Evolutionary conservation across 768 basidiomycete species (phyloP).

Genomic region (Amanita subjunquillea): DNA sequence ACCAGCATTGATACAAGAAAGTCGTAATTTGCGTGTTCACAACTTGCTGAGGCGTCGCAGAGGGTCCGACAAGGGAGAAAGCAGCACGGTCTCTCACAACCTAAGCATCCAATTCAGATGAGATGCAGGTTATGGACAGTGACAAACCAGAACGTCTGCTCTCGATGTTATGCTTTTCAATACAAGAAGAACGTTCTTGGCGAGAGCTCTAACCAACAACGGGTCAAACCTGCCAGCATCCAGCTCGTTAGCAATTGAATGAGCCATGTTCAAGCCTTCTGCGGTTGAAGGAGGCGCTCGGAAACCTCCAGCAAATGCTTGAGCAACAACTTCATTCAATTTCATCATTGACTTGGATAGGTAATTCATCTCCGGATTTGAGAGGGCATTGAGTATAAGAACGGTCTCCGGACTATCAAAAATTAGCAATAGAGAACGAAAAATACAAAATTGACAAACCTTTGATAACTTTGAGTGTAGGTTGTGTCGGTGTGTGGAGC

Average conservation of each 20-base stretch:
- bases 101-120: constrained; percentile 23
- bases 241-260: constrained; percentile 81
- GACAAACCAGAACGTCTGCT: constrained; percentile 59
- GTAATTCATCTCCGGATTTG: constrained; percentile 82
- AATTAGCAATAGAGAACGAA: not conserved
- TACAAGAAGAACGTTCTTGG: constrained; percentile 57
- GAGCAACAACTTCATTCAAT: constrained; percentile 73
- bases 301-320: constrained; percentile 64
- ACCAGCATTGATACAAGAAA: constrained; percentile 71
- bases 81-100: constrained; percentile 70
- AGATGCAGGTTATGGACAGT: not conserved
- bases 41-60: constrained; percentile 69
- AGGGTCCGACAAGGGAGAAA: constrained; percentile 61
- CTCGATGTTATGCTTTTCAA: constrained; percentile 61
- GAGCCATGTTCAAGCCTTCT: constrained; percentile 71
- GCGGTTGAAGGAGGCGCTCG: constrained; percentile 61
- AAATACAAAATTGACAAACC: constrained; percentile 28
- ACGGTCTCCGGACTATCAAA: constrained; percentile 78
- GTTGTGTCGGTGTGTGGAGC: constrained; percentile 92
- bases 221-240: constrained; percentile 93
- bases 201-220: constrained; percentile 67
- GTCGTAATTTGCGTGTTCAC: constrained; percentile 72
- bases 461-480: constrained; percentile 78
- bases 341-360: constrained; percentile 74
- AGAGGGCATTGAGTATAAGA: constrained; percentile 73